These are phyloP conservation scores for Phyllostachys edulis DNA, from an alignment of 176 grass and related monocot species.

Conservation along the genomic window DNA sequence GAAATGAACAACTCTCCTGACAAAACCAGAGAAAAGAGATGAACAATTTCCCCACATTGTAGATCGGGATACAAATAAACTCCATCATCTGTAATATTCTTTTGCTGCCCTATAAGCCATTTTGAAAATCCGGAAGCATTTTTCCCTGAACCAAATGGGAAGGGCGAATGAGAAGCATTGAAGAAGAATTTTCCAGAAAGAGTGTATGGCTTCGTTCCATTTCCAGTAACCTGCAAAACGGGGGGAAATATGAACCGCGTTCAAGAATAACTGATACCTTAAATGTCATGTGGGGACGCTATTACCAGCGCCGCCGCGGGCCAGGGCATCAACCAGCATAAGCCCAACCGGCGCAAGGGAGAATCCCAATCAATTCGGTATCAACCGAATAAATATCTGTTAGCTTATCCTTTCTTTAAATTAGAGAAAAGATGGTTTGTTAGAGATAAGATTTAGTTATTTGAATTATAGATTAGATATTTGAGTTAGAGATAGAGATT, in stretches of 20 bases:
- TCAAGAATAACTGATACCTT: background rate
- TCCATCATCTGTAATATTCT: constrained; percentile 36
- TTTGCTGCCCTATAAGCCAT: constrained; percentile 66
- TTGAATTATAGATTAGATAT: too few species aligned
- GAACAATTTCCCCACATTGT: constrained; percentile 80
- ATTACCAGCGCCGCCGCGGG: too few species aligned
- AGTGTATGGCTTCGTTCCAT: constrained; percentile 68
- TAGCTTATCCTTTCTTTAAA: too few species aligned
- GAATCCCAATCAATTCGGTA: too few species aligned
- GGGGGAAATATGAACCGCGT: background rate
- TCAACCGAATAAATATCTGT: too few species aligned
- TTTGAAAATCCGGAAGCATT: constrained; percentile 59
- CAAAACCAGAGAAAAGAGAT: constrained; percentile 70
- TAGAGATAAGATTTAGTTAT: too few species aligned
- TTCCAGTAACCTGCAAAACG: constrained; percentile 67
- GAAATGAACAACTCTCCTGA: constrained; percentile 59
- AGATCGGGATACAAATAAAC: constrained; percentile 69
- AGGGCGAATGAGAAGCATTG: constrained; percentile 72
- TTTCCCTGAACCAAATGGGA: constrained; percentile 84
- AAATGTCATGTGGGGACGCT: background rate
- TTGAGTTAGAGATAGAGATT: too few species aligned
- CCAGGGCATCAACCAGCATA: too few species aligned
- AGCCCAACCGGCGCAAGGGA: too few species aligned
- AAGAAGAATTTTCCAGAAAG: constrained; percentile 78
- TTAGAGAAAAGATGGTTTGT: too few species aligned